Conservation (phyloP, 129 eudicot species). For the Lonicera japonica region DNA sequence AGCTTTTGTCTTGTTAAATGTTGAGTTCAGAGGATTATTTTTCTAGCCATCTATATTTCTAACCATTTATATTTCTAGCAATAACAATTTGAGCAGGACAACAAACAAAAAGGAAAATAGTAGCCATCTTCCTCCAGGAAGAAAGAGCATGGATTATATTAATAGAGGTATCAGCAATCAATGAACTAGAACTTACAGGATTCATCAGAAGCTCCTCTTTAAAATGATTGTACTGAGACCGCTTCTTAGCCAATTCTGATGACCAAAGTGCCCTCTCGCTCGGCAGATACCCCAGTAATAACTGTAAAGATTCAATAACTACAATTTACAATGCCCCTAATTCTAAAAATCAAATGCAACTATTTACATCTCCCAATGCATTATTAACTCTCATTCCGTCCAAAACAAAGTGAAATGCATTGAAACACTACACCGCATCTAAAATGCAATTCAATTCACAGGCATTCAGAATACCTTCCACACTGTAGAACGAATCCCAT, state of each 20-base stretch:
- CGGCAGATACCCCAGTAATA: slow-evolving; percentile 80
- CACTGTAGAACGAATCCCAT: slow-evolving; percentile 74
- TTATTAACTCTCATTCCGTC: neutral
- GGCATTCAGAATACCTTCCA: slow-evolving; percentile 65
- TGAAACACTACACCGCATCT: neutral
- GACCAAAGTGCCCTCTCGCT: slow-evolving; percentile 77
- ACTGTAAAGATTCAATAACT: slow-evolving; percentile 37
- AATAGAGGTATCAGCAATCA: neutral
- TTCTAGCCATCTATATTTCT: too few relatives aligned
- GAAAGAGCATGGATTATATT: neutral
- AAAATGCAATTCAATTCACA: neutral
- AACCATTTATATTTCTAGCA: too few relatives aligned
- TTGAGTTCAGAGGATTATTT: too few relatives aligned
- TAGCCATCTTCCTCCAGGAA: neutral
- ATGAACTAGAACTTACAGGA: slow-evolving; percentile 58
- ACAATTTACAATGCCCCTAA: neutral
- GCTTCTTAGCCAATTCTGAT: slow-evolving; percentile 82
- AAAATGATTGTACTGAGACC: slow-evolving; percentile 81
- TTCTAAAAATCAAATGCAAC: neutral
- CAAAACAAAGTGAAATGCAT: neutral
- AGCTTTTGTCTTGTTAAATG: too few relatives aligned
- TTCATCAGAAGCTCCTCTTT: slow-evolving; percentile 89
- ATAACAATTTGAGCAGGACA: too few relatives aligned
- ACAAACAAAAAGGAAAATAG: too few relatives aligned
- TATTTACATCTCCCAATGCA: neutral